Percentiles rank a stretch among this genome's conserved stretches.
These are phyloP conservation scores for Eucalyptus guilfoylei DNA, from an alignment of 345 rosid species.

Conservation along the genomic window DNA sequence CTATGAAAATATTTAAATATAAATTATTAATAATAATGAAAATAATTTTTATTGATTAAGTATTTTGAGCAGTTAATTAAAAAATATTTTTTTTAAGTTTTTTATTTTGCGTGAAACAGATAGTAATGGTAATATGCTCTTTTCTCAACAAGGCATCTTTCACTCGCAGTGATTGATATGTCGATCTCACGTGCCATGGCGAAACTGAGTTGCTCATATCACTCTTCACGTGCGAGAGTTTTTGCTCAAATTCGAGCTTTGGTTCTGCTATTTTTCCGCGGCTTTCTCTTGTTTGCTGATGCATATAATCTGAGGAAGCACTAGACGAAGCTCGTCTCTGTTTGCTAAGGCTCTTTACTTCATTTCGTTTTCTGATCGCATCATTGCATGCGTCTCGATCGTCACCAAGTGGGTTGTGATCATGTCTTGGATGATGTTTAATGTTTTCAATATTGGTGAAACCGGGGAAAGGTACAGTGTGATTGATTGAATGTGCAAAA, in stretches of 20 bases:
- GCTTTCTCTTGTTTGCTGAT: neutral
- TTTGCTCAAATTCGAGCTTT: neutral
- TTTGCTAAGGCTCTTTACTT: neutral
- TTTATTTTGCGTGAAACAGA: no score
- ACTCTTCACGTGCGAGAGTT: neutral
- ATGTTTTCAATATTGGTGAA: neutral
- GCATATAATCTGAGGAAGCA: neutral
- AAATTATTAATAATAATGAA: no score
- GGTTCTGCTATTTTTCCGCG: neutral
- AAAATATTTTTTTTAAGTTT: no score
- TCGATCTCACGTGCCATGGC: neutral
- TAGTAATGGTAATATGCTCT: no score
- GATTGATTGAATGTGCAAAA: neutral
- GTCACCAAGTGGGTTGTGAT: neutral
- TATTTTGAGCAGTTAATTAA: no score
- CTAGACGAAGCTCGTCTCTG: neutral
- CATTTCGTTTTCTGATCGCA: neutral
- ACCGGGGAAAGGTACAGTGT: neutral
- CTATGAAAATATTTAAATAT: no score
- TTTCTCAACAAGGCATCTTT: no score
- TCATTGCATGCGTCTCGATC: neutral
- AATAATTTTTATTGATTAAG: no score
- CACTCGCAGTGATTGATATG: no score
- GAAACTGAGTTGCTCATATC: neutral
- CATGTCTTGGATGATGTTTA: neutral